Evolutionary conservation across 2,329 filamentous ascomycete genomes (phyloP), one percentile per base, ranked within the genome.

Genomic region (Stachybotrys chlorohalonatus): DNA sequence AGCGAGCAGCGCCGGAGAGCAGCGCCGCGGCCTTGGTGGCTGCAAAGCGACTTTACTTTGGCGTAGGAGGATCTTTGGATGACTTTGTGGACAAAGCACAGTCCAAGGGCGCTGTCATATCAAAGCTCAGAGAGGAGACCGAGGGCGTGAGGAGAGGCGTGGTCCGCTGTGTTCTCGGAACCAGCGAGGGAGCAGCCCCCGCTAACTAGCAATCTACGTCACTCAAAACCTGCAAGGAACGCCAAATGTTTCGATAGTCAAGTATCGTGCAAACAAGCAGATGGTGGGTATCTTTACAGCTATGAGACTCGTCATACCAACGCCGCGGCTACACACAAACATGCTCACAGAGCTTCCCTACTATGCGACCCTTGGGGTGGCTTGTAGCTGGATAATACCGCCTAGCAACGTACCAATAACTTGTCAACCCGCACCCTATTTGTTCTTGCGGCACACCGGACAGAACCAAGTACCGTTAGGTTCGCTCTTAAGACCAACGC

Each of bases 31-130:
- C 86, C 1, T 73, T 90, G 17, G 79, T 93, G 6, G 89, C 81
- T 3, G 89, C 89, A 1, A 94, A 94, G 73, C 81, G 83, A 59
- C 77, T 92, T 11, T 94, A 94, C 69, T 94, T 94, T 70, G 89
- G 89, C 3, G 89, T 94, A 6, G 89, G 89, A 0, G 89, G 89
- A 0, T 91, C 88, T 17, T 78, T 94, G 24, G 86, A 90, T 66
- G 88, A 89, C 59, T 90, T 94, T 61, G 73, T 85, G 51, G 70
- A 75, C 52, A 74, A 71, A 58, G 78, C 82, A 47, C 71, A 71
- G 54, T 70, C 66, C 0, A 74, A 74, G 45, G 82, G 81, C 2
- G 75, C 72, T 11, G 58, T 61, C 3, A 76, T 86, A 42, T 68
- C 74, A 47, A 73, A 75, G 51, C 59, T 86, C 39, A 73, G 79